A percentile compares a stretch with the other conserved stretches of the same genome.
Conservation (phyloP, 2,329 filamentous ascomycete species). For the Talaromyces piceae region DNA sequence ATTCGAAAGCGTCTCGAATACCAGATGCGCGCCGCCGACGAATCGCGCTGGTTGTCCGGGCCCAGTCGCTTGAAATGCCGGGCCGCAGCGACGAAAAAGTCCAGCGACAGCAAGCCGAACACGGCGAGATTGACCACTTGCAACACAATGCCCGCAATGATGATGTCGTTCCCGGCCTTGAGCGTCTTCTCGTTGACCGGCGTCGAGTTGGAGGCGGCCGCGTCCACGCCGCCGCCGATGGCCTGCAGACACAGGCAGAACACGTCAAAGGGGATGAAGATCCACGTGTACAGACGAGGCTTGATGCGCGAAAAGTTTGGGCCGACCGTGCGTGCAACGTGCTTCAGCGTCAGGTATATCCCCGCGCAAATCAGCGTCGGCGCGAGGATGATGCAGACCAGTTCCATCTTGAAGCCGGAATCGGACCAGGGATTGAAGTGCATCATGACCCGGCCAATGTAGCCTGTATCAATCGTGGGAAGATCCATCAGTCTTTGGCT, state of each 20-base stretch:
- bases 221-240: conserved; percentile 45
- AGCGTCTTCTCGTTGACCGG: conserved; percentile 8
- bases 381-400: conserved; percentile 19
- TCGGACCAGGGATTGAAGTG: conserved; percentile 41
- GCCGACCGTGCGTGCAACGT: conserved; percentile 47
- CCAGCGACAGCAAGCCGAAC: conserved; percentile 19
- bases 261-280: conserved; percentile 49
- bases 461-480: conserved; percentile 24
- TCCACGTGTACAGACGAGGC: conserved; percentile 42
- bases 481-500: not conserved
- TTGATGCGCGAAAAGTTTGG: conserved; percentile 33
- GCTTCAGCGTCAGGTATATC: conserved; percentile 59
- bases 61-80: conserved; percentile 4
- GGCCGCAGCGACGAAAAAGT: conserved; percentile 16
- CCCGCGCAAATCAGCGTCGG: conserved; percentile 51
- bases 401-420: conserved; percentile 41
- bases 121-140: conserved; percentile 31
- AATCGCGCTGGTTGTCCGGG: conserved; percentile 1
- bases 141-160: conserved; percentile 35
- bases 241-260: conserved; percentile 47
- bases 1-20: conserved; percentile 15
- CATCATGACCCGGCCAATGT: conserved; percentile 43
- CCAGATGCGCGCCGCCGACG: conserved; percentile 10
- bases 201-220: conserved; percentile 25
- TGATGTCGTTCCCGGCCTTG: conserved; percentile 23